Base-by-base conservation (phyloP, 2,329 filamentous ascomycete species). In the Ophiostoma piceae region DNA sequence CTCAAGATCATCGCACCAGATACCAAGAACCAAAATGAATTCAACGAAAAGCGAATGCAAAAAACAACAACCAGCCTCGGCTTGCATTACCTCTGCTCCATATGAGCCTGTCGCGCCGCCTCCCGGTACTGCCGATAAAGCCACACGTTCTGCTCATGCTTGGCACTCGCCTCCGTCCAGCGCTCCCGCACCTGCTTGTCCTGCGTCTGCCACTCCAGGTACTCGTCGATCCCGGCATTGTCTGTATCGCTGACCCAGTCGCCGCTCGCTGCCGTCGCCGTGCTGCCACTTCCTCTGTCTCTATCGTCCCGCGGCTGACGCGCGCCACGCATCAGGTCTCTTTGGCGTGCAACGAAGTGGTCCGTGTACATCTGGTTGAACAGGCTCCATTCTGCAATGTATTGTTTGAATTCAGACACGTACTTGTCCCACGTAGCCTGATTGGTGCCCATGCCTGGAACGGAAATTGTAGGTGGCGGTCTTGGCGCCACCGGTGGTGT, bases 141-240 rank as follows among this genome's bases (percentile, higher is more conserved):
- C 73, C 83, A 80, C 70, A 92, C 79, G 11, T 84, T 83, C 70
- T 81, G 77, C 70, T 85, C 83, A 75, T 93, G 90, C 71, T 83
- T 83, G 62, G 86, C 84, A 71, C 84, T 86, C 8, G 86, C 86
- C 9, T 83, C 77, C 39, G 79, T 79, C 88, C 90, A 92, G 70
- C 84, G 83, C 74, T 82, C 82, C 70, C 88, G 81, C 5, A 91
- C 85, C 66, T 82, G 80, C 73, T 87, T 84, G 75, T 93, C 90
- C 77, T 91, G 86, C 73, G 85, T 84, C 69, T 90, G 78, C 76
- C 85, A 86, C 51, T 79, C 79, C 71, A 87, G 77, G 76, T 92
- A 92, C 69, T 85, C 83, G 19, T 80, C 76, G 32, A 88, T 81
- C 0, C 85, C 87, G 1, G 74, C 73, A 54, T 84, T 79, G 32